Conservation (phyloP, 1,139 yeast species). For the Taphrina confusa region DNA sequence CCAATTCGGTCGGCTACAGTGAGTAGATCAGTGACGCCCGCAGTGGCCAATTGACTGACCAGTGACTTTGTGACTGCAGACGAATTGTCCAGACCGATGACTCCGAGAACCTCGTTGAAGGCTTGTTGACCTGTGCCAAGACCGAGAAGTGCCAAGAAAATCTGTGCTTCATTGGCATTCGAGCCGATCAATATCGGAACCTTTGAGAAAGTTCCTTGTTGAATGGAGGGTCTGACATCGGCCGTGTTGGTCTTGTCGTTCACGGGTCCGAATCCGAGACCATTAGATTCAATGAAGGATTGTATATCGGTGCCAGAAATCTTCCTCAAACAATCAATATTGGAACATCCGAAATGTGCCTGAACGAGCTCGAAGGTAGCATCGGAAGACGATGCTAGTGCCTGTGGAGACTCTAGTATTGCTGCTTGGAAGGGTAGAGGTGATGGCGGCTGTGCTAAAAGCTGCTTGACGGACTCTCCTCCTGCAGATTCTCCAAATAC, state of each 20-base stretch:
- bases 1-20: constrained; percentile 9
- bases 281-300: not conserved
- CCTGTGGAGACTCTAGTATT: not conserved
- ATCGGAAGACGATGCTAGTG: not conserved
- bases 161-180: constrained; percentile 6
- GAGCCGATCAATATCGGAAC: not conserved
- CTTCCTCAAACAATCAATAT: not conserved
- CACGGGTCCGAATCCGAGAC: not conserved
- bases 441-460: not conserved
- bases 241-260: not conserved
- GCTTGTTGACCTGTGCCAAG: constrained; percentile 7
- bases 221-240: not conserved
- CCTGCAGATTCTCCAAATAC: constrained; percentile 27
- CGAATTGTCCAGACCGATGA: not conserved
- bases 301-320: not conserved
- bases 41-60: not conserved
- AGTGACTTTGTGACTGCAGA: not conserved
- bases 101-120: not conserved
- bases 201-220: not conserved
- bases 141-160: constrained; percentile 2
- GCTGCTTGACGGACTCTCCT: not conserved
- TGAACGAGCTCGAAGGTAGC: not conserved
- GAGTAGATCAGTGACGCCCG: not conserved
- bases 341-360: constrained; percentile 1
- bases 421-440: not conserved